Evolutionary conservation across 2,329 filamentous ascomycete genomes (phyloP), one percentile per base, ranked within the genome.

Genomic region (Colletotrichum acutatum): DNA sequence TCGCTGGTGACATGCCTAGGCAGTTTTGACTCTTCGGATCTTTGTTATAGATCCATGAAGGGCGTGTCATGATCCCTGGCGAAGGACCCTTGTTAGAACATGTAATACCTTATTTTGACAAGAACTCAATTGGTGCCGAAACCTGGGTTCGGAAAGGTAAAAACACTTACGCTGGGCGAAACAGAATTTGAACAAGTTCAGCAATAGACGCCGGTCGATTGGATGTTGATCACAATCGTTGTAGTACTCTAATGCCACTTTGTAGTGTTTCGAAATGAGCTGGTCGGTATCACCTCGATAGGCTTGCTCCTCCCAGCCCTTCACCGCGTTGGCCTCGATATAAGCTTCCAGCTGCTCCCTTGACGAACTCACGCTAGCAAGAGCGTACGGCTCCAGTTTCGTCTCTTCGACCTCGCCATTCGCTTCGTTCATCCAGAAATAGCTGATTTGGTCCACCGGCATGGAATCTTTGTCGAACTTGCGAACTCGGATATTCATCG

Each of bases 101-200:
- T 60, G 37, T 12, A 16, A 59, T 7, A 14, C 12, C 7, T 12
- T 7, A 9, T 24, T 12, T n/a, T 37, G n/a, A 8, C 32, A 5
- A 34, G 1, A 14, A 37, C 42, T 11, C 24, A 32, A 26, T 75
- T 2, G 19, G n/a, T n/a, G 5, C 12, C 32, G 19, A 22, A 74
- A 8, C 22, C 1, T 14, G 30, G 37, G 61, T 4, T 32, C 16
- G 5, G 32, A 46, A 54, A 16, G 2, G 12, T 6, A 54, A 34
- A 28, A 22, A 30, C n/a, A 81, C 86, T 77, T 76, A 89, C 87
- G 80, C 12, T 83, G 83, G 3, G 84, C 84, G 74, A 88, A 86
- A 84, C 86, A 87, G 1, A 89, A 75, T 6, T 78, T 76, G 26
- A 88, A 84, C 4, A 86, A 79, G 11, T 82, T 82, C 1, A 74